Evolutionary conservation across 768 basidiomycete genomes (phyloP).

Genomic region (Mycena venus): DNA sequence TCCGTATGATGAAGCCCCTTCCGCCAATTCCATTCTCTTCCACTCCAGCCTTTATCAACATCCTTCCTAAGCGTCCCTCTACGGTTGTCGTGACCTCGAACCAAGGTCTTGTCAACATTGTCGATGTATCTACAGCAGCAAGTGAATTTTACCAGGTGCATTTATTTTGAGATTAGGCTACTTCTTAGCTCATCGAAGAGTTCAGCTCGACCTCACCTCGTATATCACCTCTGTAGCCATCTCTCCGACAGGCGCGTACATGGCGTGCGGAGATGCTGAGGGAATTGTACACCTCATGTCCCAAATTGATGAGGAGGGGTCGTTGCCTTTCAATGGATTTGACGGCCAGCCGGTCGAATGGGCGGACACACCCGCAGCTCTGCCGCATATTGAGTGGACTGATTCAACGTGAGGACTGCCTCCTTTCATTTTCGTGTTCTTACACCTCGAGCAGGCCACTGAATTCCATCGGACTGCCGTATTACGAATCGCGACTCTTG

Average conservation of each 20-base stretch:
- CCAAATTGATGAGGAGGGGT: constrained; percentile 73
- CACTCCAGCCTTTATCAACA: constrained; percentile 87
- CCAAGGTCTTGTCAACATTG: constrained; percentile 87
- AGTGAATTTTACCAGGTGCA: constrained; percentile 86
- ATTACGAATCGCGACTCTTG: constrained; percentile 80
- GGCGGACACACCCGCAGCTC: constrained; percentile 79
- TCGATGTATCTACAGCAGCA: constrained; percentile 78
- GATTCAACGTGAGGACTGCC: constrained; percentile 75
- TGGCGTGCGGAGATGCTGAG: constrained; percentile 93
- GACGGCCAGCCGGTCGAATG: constrained; percentile 89
- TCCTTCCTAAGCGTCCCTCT: constrained; percentile 82
- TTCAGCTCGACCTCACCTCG: constrained; percentile 77
- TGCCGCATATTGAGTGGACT: constrained; percentile 85
- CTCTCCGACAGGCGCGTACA: constrained; percentile 89
- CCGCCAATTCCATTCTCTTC: constrained; percentile 90
- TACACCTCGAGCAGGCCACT: constrained; percentile 72
- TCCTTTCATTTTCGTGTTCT: neutral
- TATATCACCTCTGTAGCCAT: constrained; percentile 86
- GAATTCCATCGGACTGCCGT: constrained; percentile 90
- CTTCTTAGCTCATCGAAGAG: constrained; percentile 7
- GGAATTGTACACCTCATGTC: constrained; percentile 87
- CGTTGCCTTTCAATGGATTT: constrained; percentile 88
- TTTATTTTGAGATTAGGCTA: neutral
- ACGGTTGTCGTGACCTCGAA: constrained; percentile 82
- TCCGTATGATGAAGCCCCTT: constrained; percentile 85